Percentiles rank a stretch among this genome's conserved stretches.
Conservation (phyloP, 2,329 filamentous ascomycete species). For the Fonsecaea erecta region DNA sequence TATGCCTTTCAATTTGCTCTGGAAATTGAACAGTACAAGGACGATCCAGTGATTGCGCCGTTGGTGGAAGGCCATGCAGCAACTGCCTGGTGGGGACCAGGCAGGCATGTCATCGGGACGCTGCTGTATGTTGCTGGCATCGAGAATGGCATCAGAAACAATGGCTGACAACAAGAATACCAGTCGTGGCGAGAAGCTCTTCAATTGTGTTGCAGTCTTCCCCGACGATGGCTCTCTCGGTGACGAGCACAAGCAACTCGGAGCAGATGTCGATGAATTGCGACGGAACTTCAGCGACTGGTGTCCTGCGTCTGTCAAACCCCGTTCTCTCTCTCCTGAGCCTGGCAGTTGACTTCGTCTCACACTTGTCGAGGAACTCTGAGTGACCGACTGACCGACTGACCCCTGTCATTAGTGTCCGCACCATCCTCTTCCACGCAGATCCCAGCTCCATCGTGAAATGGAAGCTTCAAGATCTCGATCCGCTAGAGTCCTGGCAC, state of each 20-base stretch:
- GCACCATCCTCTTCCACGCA: slow-evolving; percentile 13
- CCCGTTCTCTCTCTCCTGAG: background rate
- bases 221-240: slow-evolving; percentile 14
- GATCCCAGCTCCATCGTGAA: slow-evolving; percentile 13
- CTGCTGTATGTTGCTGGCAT: slow-evolving; percentile 3
- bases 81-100: slow-evolving; percentile 12
- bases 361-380: background rate
- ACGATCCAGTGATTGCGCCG: slow-evolving; percentile 14
- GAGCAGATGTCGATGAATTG: slow-evolving; percentile 11
- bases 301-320: slow-evolving; percentile 7
- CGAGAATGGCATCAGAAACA: background rate
- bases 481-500: slow-evolving; percentile 8
- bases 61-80: slow-evolving; percentile 10
- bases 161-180: background rate
- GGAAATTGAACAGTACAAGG: slow-evolving; percentile 8
- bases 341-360: background rate
- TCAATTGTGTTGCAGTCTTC: slow-evolving; percentile 14
- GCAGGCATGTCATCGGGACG: slow-evolving; percentile 12
- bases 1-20: slow-evolving; percentile 9
- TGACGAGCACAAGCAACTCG: slow-evolving; percentile 14
- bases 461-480: slow-evolving; percentile 13
- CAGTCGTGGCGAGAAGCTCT: slow-evolving; percentile 12
- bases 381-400: background rate
- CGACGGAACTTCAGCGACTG: slow-evolving; percentile 15
- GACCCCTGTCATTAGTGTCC: background rate